Evolutionary conservation across 352 stramenopile species (phyloP), one percentile per base, ranked within the genome.

Genomic region (Phytophthora meadii): DNA sequence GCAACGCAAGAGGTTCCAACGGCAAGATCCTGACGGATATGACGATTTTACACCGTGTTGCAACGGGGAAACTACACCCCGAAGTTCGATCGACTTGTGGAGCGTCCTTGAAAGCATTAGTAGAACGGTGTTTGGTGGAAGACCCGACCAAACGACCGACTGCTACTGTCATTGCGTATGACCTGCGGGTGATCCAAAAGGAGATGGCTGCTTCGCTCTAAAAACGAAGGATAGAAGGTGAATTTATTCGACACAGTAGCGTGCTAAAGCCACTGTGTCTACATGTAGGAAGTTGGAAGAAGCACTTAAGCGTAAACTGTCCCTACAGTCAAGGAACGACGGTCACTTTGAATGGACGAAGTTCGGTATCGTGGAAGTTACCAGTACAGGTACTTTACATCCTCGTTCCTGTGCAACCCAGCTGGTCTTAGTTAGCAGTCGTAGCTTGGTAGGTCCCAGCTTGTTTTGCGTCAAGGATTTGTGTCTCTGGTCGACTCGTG

Each of bases 11-110:
- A 2, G 58, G 44, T 0, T 62, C 24, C 1, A 81, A 56, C 11
- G 77, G 71, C 17, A 79, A 89, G 41, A 76, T 72, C 46, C 57
- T 89, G 15, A 74, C 72, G 49, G 80, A 87, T 51, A 76, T 86
- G 58, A 74, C 70, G 7, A 86, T 87, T 30, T 51, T 87, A 15
- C 79, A 85, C 47, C 62, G 61, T 27, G 79, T 87, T 1, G 68
- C 79, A 32, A 68, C 63, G 12, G 79, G 79, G 14, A 57, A 73
- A n/a, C 53, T 88, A 32, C 46, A 37, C 5, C 65, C 65, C 4
- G 14, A 72, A 37, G 39, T 68, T 25, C 42, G 64, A 19, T 50
- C 50, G 8, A 56, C 57, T 27, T 72, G 64, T 41, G 47, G 36
- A 10, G 19, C 27, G 17, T 60, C 44, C 17, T 39, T 72, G 51